A percentile compares a stretch with the other conserved stretches of the same genome.
Evolutionary conservation across 2,329 filamentous ascomycete species (phyloP).

Genomic region (Claviceps pazoutovae): DNA sequence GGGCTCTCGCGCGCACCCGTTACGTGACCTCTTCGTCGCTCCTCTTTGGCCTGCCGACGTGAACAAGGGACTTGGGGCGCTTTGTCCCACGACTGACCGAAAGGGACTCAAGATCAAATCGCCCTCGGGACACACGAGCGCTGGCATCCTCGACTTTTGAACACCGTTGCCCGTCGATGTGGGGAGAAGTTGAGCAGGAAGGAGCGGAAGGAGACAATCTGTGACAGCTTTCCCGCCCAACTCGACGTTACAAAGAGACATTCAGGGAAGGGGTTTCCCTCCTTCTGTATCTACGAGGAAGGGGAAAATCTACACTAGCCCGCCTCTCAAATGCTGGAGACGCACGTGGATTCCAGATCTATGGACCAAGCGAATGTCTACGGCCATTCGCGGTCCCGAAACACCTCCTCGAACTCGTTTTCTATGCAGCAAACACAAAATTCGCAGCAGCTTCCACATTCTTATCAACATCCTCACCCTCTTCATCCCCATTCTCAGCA

Average conservation of each 20-base stretch:
- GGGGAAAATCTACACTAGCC: background rate
- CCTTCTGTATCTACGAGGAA: background rate
- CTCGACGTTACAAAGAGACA: background rate
- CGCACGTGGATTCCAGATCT: slow-evolving; percentile 18
- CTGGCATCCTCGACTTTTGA: background rate
- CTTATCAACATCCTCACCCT: slow-evolving; percentile 16
- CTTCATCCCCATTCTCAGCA: slow-evolving; percentile 15
- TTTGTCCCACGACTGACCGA: slow-evolving; percentile 1
- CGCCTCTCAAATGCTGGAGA: slow-evolving; percentile 16
- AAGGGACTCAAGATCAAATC: background rate
- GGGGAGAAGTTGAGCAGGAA: background rate
- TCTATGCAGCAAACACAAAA: slow-evolving; percentile 21
- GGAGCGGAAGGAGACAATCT: background rate
- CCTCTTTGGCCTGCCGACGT: background rate
- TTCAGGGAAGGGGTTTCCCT: background rate
- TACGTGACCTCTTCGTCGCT: background rate
- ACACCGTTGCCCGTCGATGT: background rate
- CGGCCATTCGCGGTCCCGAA: slow-evolving; percentile 40
- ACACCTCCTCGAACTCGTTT: slow-evolving; percentile 42
- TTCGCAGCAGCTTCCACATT: slow-evolving; percentile 9
- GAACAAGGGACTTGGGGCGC: background rate
- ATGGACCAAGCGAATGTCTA: slow-evolving; percentile 27
- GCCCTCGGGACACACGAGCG: background rate
- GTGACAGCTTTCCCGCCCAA: background rate
- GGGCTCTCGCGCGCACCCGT: too few relatives aligned